These are phyloP conservation scores for Chrysoporthe cubensis DNA, from an alignment of 2,329 filamentous ascomycete genomes.

Conservation along the genomic window DNA sequence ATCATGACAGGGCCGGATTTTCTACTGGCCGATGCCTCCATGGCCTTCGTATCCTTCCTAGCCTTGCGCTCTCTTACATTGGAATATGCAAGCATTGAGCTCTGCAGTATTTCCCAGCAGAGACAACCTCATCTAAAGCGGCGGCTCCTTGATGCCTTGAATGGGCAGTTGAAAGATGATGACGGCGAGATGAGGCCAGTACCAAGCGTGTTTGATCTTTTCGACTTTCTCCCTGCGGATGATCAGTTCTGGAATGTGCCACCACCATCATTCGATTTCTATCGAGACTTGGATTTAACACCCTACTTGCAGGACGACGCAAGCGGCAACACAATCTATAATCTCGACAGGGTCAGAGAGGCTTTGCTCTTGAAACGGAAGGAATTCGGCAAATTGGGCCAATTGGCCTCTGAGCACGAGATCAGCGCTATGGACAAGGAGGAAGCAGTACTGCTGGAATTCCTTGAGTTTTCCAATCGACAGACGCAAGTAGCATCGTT, in stretches of 20 bases:
- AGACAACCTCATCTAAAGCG: slow-evolving; percentile 72
- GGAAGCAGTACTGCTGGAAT: slow-evolving; percentile 62
- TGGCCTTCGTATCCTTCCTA: slow-evolving; percentile 77
- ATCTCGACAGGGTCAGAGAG: slow-evolving; percentile 73
- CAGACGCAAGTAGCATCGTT: slow-evolving; percentile 59
- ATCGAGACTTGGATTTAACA: slow-evolving; percentile 69
- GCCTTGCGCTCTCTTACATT: slow-evolving; percentile 75
- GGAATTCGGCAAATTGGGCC: slow-evolving; percentile 57
- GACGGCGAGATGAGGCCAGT: slow-evolving; percentile 69
- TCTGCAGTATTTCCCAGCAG: slow-evolving; percentile 75
- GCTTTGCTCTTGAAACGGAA: slow-evolving; percentile 72
- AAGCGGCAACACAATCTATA: slow-evolving; percentile 63
- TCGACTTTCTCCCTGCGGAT: slow-evolving; percentile 76
- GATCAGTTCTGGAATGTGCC: slow-evolving; percentile 52
- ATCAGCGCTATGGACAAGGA: slow-evolving; percentile 58
- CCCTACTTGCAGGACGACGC: slow-evolving; percentile 65
- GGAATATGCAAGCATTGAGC: slow-evolving; percentile 84
- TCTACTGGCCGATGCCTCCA: slow-evolving; percentile 67
- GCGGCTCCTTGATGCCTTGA: slow-evolving; percentile 72
- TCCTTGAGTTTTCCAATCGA: slow-evolving; percentile 66
- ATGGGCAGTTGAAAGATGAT: slow-evolving; percentile 72
- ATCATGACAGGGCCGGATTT: slow-evolving; percentile 67
- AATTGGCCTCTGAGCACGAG: slow-evolving; percentile 55
- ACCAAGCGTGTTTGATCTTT: slow-evolving; percentile 85
- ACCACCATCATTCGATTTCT: slow-evolving; percentile 60